Evolutionary conservation across 1,284 basidiomycete genomes (phyloP), one percentile per base, ranked within the genome.

Genomic region (Hemileia vastatrix): DNA sequence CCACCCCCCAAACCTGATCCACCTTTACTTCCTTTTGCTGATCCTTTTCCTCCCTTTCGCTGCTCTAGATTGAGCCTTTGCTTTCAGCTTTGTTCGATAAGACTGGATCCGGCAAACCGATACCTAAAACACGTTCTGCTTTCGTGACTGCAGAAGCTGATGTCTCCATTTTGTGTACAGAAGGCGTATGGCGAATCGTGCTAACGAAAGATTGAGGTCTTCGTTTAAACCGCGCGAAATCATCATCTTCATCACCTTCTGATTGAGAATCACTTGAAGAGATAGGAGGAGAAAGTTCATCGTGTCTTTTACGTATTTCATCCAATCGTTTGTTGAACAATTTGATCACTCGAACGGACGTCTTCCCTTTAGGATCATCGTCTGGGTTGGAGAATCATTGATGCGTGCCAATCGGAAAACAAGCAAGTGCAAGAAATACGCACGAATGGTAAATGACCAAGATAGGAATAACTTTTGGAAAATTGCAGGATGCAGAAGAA

Each of bases 401-500:
- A 73, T 70, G 6, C 70, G 65, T 2, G 70, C 71, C 53, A 73
- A 62, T 21, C 71, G 69, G 67, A 73, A 73, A n/a, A n/a, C n/a
- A n/a, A n/a, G n/a, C n/a, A n/a, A n/a, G n/a, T n/a, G n/a, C n/a
- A n/a, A n/a, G n/a, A n/a, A n/a, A n/a, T n/a, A n/a, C n/a, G n/a
- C n/a, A n/a, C n/a, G n/a, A n/a, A n/a, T n/a, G n/a, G n/a, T n/a
- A n/a, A n/a, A n/a, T n/a, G n/a, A n/a, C n/a, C n/a, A n/a, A n/a
- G n/a, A n/a, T n/a, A n/a, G n/a, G n/a, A n/a, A n/a, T n/a, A n/a
- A n/a, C n/a, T n/a, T n/a, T n/a, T n/a, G n/a, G n/a, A n/a, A n/a
- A n/a, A 73, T 64, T 32, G 33, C 53, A 6, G 69, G 65, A 43
- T 73, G 66, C 54, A 73, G 66, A 44, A 73, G 52, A 48, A 72